A percentile compares a stretch with the other conserved stretches of the same genome.
Evolutionary conservation across 257 asterid genomes (phyloP).

Genomic region (Jaltomata sinuosa): DNA sequence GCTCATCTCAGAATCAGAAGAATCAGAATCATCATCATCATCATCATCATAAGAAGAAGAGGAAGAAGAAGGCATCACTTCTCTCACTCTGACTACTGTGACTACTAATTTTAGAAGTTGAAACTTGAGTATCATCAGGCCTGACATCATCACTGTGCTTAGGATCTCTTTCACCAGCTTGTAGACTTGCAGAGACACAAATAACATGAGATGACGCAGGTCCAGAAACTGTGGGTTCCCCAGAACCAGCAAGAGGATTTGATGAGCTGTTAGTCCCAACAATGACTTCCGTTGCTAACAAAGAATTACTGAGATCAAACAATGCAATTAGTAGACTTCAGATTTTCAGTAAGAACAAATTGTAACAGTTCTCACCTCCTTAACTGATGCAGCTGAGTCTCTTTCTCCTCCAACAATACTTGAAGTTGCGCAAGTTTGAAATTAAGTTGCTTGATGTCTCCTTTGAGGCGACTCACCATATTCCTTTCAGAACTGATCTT

Average conservation of each 20-base stretch:
- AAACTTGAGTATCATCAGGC: constrained; percentile 25
- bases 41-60: too few relatives aligned
- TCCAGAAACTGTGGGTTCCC: constrained; percentile 29
- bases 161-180: constrained; percentile 24
- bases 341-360: constrained; percentile 2
- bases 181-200: constrained; percentile 24
- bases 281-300: constrained; percentile 3
- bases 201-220: constrained; percentile 18
- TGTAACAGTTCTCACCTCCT: constrained; percentile 42
- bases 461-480: constrained; percentile 56
- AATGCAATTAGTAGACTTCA: constrained; percentile 8
- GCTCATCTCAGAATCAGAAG: constrained; percentile 10
- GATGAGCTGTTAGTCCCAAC: constrained; percentile 17
- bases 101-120: constrained; percentile 17
- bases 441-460: constrained; percentile 71
- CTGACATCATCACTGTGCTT: constrained; percentile 20
- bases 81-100: constrained; percentile 29
- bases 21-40: not conserved
- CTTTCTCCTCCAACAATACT: constrained; percentile 65
- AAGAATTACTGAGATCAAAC: constrained; percentile 30
- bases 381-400: constrained; percentile 34
- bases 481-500: constrained; percentile 84
- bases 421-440: constrained; percentile 65
- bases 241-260: constrained; percentile 10
- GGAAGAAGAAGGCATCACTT: constrained; percentile 10